phyloP scores from a whole-genome alignment of 1,284 basidiomycete species.

The Rugosomyces carneus region DNA sequence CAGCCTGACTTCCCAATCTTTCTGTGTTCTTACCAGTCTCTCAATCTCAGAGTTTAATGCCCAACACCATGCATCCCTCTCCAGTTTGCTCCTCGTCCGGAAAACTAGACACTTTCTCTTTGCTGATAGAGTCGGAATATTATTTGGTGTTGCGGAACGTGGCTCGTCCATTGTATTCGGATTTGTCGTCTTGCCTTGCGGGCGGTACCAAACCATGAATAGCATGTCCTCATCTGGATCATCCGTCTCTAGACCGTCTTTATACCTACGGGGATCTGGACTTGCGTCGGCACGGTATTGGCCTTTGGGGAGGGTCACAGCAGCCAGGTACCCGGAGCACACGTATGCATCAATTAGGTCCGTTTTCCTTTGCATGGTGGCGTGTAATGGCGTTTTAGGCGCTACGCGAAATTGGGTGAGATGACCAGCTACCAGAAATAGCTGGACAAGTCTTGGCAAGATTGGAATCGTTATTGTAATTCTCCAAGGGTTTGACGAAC shows the following conservation, averaged over 20 bases:
- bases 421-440: slow-evolving; percentile 61
- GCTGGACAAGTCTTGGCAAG: slow-evolving; percentile 50
- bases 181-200: slow-evolving; percentile 21
- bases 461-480: slow-evolving; percentile 2
- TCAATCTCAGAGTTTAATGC: slow-evolving; percentile 81
- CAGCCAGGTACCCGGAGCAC: slow-evolving; percentile 71
- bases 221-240: slow-evolving; percentile 72
- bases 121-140: slow-evolving; percentile 47
- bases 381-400: slow-evolving; percentile 44
- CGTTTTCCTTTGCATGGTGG: slow-evolving; percentile 43
- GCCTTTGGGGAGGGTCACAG: slow-evolving; percentile 52
- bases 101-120: slow-evolving; percentile 65
- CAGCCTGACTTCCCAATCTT: slow-evolving; percentile 50
- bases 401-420: slow-evolving; percentile 58
- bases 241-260: slow-evolving; percentile 73
- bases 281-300: slow-evolving; percentile 52
- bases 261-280: slow-evolving; percentile 59
- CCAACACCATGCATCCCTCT: slow-evolving; percentile 87
- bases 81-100: slow-evolving; percentile 70
- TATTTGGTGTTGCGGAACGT: slow-evolving; percentile 21
- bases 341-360: slow-evolving; percentile 72
- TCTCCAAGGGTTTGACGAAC: background rate
- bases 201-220: slow-evolving; percentile 66
- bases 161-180: slow-evolving; percentile 17
- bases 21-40: slow-evolving; percentile 54